Evolutionary conservation across 306 rosid species (phyloP).

Genomic region (Glycine soja): DNA sequence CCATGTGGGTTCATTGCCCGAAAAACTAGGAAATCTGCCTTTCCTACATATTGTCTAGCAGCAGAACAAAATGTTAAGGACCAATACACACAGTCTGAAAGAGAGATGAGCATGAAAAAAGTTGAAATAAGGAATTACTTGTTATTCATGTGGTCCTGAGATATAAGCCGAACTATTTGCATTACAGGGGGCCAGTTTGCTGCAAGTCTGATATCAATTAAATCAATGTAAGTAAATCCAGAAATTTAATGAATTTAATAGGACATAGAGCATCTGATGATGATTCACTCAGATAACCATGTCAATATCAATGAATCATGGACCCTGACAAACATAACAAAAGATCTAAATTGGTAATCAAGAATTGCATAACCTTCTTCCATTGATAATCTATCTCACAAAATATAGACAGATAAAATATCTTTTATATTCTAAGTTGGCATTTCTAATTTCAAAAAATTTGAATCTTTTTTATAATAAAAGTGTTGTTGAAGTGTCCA

Average conservation of each 20-base stretch:
- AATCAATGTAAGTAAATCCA: conserved; percentile 40
- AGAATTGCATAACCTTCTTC: neutral
- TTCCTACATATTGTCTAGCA: conserved; percentile 90
- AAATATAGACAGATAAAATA: neutral
- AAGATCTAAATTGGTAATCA: neutral
- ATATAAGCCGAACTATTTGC: conserved; percentile 95
- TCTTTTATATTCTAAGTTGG: neutral
- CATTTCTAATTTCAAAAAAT: neutral
- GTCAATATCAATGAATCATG: neutral
- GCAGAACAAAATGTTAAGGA: conserved; percentile 33
- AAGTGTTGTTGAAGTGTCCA: no score
- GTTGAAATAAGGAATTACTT: conserved; percentile 58
- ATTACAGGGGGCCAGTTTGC: conserved; percentile 93
- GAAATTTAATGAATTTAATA: conserved; percentile 28
- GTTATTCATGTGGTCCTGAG: conserved; percentile 98
- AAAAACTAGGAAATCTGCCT: conserved; percentile 96
- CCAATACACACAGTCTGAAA: neutral
- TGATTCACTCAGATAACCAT: conserved; percentile 6
- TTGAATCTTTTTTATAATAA: no score
- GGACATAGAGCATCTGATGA: conserved; percentile 23
- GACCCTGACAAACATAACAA: neutral
- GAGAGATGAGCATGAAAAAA: conserved; percentile 5
- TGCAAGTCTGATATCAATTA: conserved; percentile 79
- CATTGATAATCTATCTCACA: neutral
- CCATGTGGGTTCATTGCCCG: conserved; percentile 96